These are phyloP conservation scores for Calonectria honghensis DNA, from an alignment of 2,329 filamentous ascomycete genomes.

Conservation along the genomic window DNA sequence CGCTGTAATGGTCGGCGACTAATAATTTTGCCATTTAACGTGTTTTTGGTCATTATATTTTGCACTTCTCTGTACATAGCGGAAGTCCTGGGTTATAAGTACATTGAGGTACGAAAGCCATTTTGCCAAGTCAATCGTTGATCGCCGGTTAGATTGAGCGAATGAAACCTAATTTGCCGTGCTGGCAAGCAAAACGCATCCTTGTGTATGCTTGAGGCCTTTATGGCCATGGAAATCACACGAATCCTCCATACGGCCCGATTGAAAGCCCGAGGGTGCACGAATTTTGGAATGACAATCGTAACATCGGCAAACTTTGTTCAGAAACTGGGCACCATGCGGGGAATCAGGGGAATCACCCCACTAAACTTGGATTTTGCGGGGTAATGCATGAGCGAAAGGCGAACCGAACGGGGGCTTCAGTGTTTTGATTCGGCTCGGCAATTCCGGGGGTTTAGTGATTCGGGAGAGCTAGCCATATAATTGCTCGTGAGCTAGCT, in stretches of 20 bases:
- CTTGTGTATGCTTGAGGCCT: neutral
- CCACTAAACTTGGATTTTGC: slow-evolving; percentile 2
- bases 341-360: slow-evolving; percentile 10
- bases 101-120: neutral
- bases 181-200: neutral
- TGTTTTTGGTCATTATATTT: neutral
- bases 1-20: neutral
- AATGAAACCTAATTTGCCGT: neutral
- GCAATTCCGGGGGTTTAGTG: neutral
- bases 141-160: neutral
- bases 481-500: neutral
- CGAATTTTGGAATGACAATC: neutral
- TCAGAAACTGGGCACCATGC: neutral
- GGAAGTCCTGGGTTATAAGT: neutral
- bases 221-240: neutral
- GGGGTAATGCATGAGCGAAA: slow-evolving; percentile 9
- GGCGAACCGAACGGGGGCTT: neutral
- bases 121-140: neutral
- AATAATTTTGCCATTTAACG: neutral
- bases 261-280: neutral
- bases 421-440: neutral
- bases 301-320: slow-evolving; percentile 12
- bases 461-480: neutral
- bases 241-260: neutral
- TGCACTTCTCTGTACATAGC: neutral